Evolutionary conservation across 441 rosid genomes (phyloP).

Genomic region (Erodium trifolium): DNA sequence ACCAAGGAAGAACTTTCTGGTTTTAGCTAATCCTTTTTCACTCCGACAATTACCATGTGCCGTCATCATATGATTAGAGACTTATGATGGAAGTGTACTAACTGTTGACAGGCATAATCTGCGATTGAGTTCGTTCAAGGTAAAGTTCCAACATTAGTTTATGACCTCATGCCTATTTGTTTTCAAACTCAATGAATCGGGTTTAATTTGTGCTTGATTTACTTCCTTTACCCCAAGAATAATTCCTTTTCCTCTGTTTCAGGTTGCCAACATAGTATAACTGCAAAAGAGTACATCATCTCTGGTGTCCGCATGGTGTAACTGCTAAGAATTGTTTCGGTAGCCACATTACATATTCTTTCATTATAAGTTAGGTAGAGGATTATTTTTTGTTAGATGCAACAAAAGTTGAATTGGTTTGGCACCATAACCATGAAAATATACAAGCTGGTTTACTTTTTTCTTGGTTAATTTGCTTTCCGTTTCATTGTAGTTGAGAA

Average conservation of each 20-base stretch:
- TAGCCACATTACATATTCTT: slow-evolving; percentile 3
- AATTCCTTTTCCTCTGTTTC: slow-evolving; percentile 1
- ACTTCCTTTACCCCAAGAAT: neutral
- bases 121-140: slow-evolving; percentile 62
- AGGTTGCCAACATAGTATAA: slow-evolving; percentile 3
- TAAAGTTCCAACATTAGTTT: slow-evolving; percentile 24
- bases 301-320: neutral
- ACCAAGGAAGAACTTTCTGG: slow-evolving; percentile 60
- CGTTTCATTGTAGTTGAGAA: neutral
- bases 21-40: neutral
- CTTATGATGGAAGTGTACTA: slow-evolving; percentile 59
- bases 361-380: neutral
- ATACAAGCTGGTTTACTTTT: neutral
- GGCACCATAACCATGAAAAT: neutral
- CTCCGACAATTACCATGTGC: slow-evolving; percentile 19
- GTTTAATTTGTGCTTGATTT: slow-evolving; percentile 6
- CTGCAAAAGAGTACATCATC: neutral
- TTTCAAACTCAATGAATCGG: neutral
- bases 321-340: neutral
- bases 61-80: slow-evolving; percentile 51
- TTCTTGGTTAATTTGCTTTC: neutral
- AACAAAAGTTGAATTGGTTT: neutral
- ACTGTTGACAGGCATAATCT: slow-evolving; percentile 49
- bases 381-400: neutral
- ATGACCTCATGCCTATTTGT: slow-evolving; percentile 18